phyloP scores from a whole-genome alignment of 148 eudicot species.

The Tetragonia tetragonoides region DNA sequence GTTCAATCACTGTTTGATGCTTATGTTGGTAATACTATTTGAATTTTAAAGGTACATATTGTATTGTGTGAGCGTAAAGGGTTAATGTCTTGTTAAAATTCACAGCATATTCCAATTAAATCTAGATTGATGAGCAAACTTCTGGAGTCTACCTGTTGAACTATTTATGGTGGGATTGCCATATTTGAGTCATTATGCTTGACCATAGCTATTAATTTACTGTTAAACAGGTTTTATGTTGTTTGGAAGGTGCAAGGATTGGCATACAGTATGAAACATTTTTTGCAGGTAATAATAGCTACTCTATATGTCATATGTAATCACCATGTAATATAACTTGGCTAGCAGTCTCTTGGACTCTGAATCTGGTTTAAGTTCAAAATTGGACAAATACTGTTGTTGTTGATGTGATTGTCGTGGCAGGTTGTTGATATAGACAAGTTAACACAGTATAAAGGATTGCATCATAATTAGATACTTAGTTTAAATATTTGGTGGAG shows the following conservation, averaged over 20 bases:
- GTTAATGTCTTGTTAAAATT: background rate
- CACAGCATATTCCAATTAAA: background rate
- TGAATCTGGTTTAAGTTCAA: background rate
- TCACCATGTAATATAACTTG: background rate
- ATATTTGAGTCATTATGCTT: background rate
- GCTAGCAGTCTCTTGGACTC: background rate
- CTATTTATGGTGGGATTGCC: background rate
- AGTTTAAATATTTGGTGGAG: background rate
- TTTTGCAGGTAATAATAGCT: slow-evolving; percentile 70
- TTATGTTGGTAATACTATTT: background rate
- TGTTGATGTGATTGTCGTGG: background rate
- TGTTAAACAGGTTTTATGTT: slow-evolving; percentile 68
- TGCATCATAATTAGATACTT: too few relatives aligned
- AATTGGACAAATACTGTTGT: background rate
- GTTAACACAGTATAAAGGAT: background rate
- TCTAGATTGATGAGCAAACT: background rate
- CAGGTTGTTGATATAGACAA: background rate
- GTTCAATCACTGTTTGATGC: background rate
- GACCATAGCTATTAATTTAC: background rate
- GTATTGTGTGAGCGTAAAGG: background rate
- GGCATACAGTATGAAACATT: slow-evolving; percentile 95
- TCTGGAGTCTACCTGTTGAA: background rate
- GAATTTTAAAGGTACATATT: background rate
- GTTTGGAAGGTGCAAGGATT: slow-evolving; percentile 93
- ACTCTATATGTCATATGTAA: background rate